phyloP scores from a whole-genome alignment of 2,329 filamentous ascomycete species.

The Diaporthe ilicicola region DNA sequence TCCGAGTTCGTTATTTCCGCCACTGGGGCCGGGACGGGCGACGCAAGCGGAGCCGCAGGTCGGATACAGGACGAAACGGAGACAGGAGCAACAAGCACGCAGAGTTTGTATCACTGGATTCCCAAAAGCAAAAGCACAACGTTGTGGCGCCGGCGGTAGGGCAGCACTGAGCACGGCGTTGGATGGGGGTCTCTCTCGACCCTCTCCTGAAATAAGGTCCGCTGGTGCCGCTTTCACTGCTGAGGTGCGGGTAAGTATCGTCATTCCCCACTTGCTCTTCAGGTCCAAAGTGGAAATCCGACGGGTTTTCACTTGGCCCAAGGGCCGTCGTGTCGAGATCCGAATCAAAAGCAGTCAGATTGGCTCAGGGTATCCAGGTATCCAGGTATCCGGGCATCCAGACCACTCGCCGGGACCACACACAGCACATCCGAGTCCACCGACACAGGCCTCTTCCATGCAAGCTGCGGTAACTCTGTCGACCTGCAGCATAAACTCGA shows the following conservation, averaged over 20 bases:
- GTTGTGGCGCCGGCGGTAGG: conserved; percentile 24
- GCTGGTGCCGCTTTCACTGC: conserved; percentile 28
- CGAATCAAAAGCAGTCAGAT: conserved; percentile 1
- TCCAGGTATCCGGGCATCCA: too few relatives aligned
- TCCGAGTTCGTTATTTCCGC: conserved; percentile 22
- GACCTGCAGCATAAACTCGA: background rate
- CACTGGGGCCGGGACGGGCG: conserved; percentile 12
- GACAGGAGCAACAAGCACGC: background rate
- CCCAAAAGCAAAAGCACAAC: conserved; percentile 19
- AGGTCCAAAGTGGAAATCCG: conserved; percentile 30
- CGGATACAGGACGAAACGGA: conserved; percentile 22
- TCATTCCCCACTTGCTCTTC: conserved; percentile 32
- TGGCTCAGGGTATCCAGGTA: background rate
- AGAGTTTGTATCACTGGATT: conserved; percentile 11
- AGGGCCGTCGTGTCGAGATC: conserved; percentile 20
- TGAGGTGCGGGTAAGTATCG: conserved; percentile 31
- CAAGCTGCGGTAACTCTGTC: background rate
- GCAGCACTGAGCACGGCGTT: conserved; percentile 8
- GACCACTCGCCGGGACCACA: background rate
- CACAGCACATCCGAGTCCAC: conserved; percentile 7
- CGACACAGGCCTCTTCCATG: background rate
- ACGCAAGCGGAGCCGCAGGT: conserved; percentile 21
- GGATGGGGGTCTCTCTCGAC: conserved; percentile 20
- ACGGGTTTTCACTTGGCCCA: conserved; percentile 15
- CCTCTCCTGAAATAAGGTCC: conserved; percentile 27